Conservation (phyloP, 257 asterid species). For the Solanum tarijense region DNA sequence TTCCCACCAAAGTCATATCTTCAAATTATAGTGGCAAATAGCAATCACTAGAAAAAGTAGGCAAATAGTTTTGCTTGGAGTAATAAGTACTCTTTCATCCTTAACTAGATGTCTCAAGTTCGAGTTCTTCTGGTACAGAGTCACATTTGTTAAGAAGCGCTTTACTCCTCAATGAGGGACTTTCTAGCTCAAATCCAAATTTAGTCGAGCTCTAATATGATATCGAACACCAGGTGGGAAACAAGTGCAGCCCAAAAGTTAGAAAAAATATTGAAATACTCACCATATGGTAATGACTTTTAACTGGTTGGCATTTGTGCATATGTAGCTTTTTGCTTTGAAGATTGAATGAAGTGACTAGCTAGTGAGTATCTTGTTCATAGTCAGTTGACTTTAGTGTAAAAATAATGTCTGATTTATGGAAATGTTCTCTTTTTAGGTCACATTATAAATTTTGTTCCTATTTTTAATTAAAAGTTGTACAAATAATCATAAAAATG, state of each 20-base stretch:
- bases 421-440: neutral
- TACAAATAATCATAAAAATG: too few species aligned
- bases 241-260: neutral
- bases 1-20: neutral
- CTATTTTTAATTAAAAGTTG: neutral
- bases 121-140: too few species aligned
- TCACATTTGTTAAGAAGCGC: too few species aligned
- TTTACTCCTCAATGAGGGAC: too few species aligned
- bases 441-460: neutral
- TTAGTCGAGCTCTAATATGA: neutral
- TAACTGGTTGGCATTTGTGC: neutral
- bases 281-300: neutral
- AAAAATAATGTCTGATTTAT: neutral
- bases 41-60: neutral
- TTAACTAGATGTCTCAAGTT: too few species aligned
- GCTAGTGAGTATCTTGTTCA: neutral
- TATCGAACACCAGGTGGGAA: too few species aligned
- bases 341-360: neutral
- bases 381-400: neutral
- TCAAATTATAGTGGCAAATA: neutral
- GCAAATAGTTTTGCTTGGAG: neutral
- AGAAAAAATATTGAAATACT: neutral
- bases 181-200: accelerated
- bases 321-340: neutral
- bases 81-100: accelerated